Evolutionary conservation across 2,329 filamentous ascomycete species (phyloP), one percentile per base, ranked within the genome.

Genomic region (Sporothrix pseudoabietina): DNA sequence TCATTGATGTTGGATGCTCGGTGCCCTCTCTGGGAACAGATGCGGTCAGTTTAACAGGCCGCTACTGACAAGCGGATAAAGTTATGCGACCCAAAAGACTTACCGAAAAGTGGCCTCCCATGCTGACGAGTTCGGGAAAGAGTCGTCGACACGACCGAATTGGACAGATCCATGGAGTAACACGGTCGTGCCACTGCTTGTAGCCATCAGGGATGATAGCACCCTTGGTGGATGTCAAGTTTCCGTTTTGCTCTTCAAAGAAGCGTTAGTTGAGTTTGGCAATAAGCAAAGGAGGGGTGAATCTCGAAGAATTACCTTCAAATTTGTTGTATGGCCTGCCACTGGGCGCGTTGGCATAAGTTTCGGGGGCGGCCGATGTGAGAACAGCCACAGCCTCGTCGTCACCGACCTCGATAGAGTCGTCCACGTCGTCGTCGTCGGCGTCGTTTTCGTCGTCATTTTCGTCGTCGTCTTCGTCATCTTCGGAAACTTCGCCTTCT

Each of bases 111-210:
- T 75, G 75, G 4, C 65, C 35, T 1, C 75, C 72, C 26, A 76
- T 22, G 0, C 72, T 32, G 4, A 16, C 4, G 57, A 74, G 22
- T 19, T n/a, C 32, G 12, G 54, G 19, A 41, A 74, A 75, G 1
- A 74, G 57, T 7, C 19, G 3, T 2, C 73, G 68, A 30, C 75
- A 76, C n/a, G 74, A 71, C 4, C 74, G 73, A 3, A 76, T 32
- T 1, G 75, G 73, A 39, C 75, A 76, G 16, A 75, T 47, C 75
- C 73, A 76, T 9, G 73, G 73, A 1, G 22, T 26, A 3, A 16
- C 10, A 4, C 57, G 32, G 9, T 22, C n/a, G 3, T n/a, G 3
- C 2, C 16, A 30, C 14, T 54, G 39, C 8, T 55, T 61, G 74
- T 76, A 76, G 0, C 44, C 32, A 41, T 74, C 73, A 0, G 75